Base-by-base conservation (phyloP, 1,284 basidiomycete genomes). In the Papiliotrema fonsecae region DNA sequence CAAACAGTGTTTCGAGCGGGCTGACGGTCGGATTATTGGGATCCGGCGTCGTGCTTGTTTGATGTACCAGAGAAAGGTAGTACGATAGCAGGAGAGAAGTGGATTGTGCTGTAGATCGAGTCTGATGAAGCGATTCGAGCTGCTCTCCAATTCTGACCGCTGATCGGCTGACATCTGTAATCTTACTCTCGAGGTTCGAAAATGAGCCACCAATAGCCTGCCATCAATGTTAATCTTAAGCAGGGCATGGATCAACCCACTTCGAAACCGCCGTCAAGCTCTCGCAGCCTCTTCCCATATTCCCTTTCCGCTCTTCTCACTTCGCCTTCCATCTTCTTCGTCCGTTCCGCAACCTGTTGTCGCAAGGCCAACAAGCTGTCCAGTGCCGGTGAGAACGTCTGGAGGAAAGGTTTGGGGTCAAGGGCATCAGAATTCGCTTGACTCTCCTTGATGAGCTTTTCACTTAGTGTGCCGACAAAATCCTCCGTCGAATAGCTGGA, bases 101-200 rank as follows among this genome's bases (percentile, higher is more conserved):
- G 19, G 92, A 91, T 63, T 94, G 90, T 0, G 94, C 96, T 52
- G 92, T 79, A 63, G 90, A 88, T 7, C 94, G 82, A 60, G 94
- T 87, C 52, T 91, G 82, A 69, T 97, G 92, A 21, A 98, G 85
- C 1, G 85, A 87, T 73, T 98, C 94, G 43, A 99, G 82, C 75
- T 98, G 93, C 75, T 97, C 92, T 46, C 92, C 89, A 90, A 98
- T 97, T 36, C 93, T 81, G 47, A 97, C 86, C 2, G 96, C 92
- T 6, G 92, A 92, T 49, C 90, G 82, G 19, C 93, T 91, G 21
- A 99, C 94, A 64, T 94, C 88, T 47, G 85, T 91, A 78, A 98
- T 93, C 64, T 70, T 84, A 58, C 77, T 82, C 71, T 93, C 89
- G 82, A 93, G 88, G 5, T 81, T 83, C 22, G 81, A 76, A 74